These are phyloP conservation scores for Camelina laxa DNA, from an alignment of 345 rosid species.

Conservation along the genomic window DNA sequence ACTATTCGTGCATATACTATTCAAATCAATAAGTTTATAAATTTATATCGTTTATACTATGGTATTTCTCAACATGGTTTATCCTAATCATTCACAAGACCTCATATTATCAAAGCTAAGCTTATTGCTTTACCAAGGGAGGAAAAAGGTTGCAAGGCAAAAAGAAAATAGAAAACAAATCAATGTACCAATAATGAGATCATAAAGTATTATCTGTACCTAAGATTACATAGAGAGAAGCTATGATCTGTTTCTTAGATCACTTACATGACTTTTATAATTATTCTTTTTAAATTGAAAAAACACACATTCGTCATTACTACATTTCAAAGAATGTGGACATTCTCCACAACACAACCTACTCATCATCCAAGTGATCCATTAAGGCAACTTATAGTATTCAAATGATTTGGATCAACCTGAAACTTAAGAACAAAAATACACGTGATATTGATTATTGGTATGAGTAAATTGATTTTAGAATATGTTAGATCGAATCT, in stretches of 20 bases:
- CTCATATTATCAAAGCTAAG: conserved; percentile 1
- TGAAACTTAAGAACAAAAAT: background rate
- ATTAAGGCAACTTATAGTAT: conserved; percentile 5
- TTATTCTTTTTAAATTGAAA: background rate
- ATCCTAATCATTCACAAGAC: background rate
- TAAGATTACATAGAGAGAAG: conserved; percentile 33
- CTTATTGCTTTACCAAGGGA: conserved; percentile 9
- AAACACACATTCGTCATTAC: conserved; percentile 25
- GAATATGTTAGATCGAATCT: background rate
- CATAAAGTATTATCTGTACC: conserved; percentile 43
- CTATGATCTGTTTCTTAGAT: conserved; percentile 42
- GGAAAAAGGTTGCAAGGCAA: conserved; percentile 1
- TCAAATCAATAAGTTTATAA: background rate
- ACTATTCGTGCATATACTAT: background rate
- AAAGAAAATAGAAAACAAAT: background rate
- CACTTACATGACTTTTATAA: conserved; percentile 22
- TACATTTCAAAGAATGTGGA: conserved; percentile 39
- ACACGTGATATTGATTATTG: background rate
- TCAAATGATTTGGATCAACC: conserved; percentile 1
- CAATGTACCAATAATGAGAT: conserved; percentile 41
- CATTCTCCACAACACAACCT: conserved; percentile 32
- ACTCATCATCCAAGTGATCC: conserved; percentile 31
- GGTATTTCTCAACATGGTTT: background rate
- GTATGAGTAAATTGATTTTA: background rate
- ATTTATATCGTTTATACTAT: background rate